phyloP scores from a whole-genome alignment of 768 basidiomycete genomes.

The Agrocybe praecox region DNA sequence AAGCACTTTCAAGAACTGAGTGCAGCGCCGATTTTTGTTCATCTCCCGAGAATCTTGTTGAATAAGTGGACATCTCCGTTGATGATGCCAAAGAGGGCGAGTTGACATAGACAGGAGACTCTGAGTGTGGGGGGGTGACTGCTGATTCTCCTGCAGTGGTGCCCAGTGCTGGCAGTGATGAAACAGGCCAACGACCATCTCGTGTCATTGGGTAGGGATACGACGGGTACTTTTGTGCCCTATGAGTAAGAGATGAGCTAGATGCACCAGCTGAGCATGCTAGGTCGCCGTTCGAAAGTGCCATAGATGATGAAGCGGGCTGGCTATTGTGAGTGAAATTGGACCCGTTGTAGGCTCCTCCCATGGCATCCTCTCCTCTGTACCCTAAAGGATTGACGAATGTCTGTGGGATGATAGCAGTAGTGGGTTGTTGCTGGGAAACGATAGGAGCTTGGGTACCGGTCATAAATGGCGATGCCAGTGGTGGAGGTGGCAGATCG shows the following conservation, averaged over 20 bases:
- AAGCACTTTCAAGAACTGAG: constrained; percentile 24
- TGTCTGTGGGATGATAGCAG: constrained; percentile 35
- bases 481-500: constrained; percentile 53
- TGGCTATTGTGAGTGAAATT: constrained; percentile 36
- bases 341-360: constrained; percentile 32
- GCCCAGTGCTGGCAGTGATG: constrained; percentile 34
- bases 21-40: constrained; percentile 27
- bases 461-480: constrained; percentile 42
- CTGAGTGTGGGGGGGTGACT: constrained; percentile 43
- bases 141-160: constrained; percentile 42
- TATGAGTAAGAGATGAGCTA: constrained; percentile 34
- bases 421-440: constrained; percentile 32
- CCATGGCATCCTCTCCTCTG: constrained; percentile 50
- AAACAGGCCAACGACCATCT: constrained; percentile 40
- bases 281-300: constrained; percentile 27
- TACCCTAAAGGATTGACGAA: constrained; percentile 43
- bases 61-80: constrained; percentile 25
- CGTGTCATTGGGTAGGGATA: constrained; percentile 46
- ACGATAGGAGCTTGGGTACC: constrained; percentile 32
- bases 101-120: constrained; percentile 56
- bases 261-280: constrained; percentile 27
- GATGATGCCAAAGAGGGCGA: constrained; percentile 56
- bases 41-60: constrained; percentile 29
- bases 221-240: constrained; percentile 53
- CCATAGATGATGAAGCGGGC: constrained; percentile 41